A percentile compares a stretch with the other conserved stretches of the same genome.
These are phyloP conservation scores for Trichophyton rubrum DNA, from an alignment of 2,329 filamentous ascomycete genomes.

Conservation along the genomic window DNA sequence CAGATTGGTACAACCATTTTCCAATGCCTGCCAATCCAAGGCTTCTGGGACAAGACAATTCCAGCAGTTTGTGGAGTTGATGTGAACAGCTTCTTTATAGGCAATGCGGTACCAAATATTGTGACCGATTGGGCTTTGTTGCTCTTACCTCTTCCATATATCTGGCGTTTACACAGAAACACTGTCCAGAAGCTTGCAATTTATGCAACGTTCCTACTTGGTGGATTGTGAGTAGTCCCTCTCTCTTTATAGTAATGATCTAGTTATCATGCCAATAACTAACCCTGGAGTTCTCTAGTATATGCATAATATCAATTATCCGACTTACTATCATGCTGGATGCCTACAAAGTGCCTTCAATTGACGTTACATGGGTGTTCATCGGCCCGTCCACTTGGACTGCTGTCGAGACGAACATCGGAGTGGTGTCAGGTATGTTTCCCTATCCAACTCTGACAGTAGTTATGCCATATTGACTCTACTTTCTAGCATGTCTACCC, in stretches of 20 bases:
- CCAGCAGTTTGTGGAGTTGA: constrained; percentile 3
- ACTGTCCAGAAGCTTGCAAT: constrained; percentile 14
- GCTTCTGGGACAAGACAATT: constrained; percentile 7
- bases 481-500: background rate
- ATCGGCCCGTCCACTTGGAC: constrained; percentile 4
- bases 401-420: constrained; percentile 5
- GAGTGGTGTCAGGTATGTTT: background rate
- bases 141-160: constrained; percentile 16
- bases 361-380: constrained; percentile 5
- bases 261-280: background rate
- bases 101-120: constrained; percentile 34
- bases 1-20: constrained; percentile 5
- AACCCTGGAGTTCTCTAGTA: background rate
- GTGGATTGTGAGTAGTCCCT: constrained; percentile 18
- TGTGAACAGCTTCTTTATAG: constrained; percentile 29
- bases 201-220: constrained; percentile 13
- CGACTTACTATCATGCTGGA: constrained; percentile 1
- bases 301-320: constrained; percentile 3
- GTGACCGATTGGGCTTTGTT: constrained; percentile 19
- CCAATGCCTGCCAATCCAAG: constrained; percentile 5
- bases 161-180: constrained; percentile 19
- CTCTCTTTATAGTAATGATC: background rate
- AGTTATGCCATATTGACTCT: background rate
- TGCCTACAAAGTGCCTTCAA: background rate
- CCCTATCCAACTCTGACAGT: background rate